Evolutionary conservation across 352 stramenopile species (phyloP), one percentile per base, ranked within the genome.

Genomic region (Aphanomyces invadans): DNA sequence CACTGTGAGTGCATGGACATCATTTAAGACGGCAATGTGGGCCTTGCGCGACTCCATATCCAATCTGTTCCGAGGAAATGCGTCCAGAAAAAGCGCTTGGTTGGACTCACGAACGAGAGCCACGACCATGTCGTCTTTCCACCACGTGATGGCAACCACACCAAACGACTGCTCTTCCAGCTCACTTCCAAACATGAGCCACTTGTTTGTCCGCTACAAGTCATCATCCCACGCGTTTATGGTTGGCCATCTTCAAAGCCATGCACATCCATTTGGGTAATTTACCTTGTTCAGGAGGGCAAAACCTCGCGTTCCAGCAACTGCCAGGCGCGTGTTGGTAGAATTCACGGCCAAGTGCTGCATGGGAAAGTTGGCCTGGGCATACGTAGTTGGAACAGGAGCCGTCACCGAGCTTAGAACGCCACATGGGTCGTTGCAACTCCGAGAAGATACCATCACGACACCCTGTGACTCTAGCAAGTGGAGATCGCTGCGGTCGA

Each of bases 141-240:
- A 51, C 86, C 86, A 94, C 2, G 81, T 36, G 21, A 94, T 68
- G 23, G 83, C 74, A 36, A 82, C 78, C 1, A 91, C 81, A 2
- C 72, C 69, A 63, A 92, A 75, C 44, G 91, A 83, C 45, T 89
- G 83, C 64, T 94, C 86, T 29, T 92, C 80, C 49, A 90, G 85
- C 36, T 92, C 80, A 39, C 92, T 94, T 36, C 86, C 86, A 73
- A 94, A 94, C 63, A 89, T 71, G 2, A 83, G 74, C 86, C 86
- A 94, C 65, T 91, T 91, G 29, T 76, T 78, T 4, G 76, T 89
- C 17, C 70, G 28, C 55, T 63, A 51, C 21, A 31, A 19, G 12
- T 33, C 9, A 33, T 11, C n/a, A n/a, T n/a, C n/a, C n/a, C n/a
- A n/a, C n/a, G n/a, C n/a, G n/a, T n/a, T n/a, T n/a, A n/a, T n/a